A percentile compares a stretch with the other conserved stretches of the same genome.
Conservation (phyloP, 2,329 filamentous ascomycete species). For the Xylaria digitata region DNA sequence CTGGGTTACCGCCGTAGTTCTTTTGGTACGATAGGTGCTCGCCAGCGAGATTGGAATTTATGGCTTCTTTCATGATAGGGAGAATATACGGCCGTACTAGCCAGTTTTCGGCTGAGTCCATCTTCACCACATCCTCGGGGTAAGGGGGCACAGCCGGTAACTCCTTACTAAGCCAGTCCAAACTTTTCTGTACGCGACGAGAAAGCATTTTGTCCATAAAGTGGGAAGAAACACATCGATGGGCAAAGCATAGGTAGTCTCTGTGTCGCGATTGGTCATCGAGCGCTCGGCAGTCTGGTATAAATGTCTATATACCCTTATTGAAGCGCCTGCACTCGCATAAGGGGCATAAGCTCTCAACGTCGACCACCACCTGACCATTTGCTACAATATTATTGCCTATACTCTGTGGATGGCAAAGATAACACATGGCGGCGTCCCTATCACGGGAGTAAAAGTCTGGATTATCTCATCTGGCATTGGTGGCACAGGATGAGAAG, state of each 20-base stretch:
- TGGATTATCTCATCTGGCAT: conserved; percentile 4
- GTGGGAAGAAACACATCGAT: not conserved
- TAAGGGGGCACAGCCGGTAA: conserved; percentile 18
- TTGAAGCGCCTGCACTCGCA: not conserved
- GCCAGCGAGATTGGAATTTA: conserved; percentile 15
- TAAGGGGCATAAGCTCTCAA: not conserved
- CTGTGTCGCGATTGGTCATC: not conserved
- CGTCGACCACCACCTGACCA: not conserved
- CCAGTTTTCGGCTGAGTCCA: conserved; percentile 31
- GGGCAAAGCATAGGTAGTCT: not conserved
- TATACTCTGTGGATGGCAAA: not conserved
- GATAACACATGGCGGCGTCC: not conserved
- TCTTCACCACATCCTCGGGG: conserved; percentile 27
- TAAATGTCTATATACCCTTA: not conserved
- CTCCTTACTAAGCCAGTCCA: conserved; percentile 22
- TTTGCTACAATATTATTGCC: not conserved
- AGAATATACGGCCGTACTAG: conserved; percentile 25
- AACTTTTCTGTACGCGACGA: conserved; percentile 18
- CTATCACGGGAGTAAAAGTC: not conserved
- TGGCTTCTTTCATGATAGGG: conserved; percentile 27
- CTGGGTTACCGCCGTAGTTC: conserved; percentile 13
- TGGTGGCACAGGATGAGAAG: not conserved
- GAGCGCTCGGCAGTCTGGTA: not conserved
- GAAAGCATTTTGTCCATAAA: conserved; percentile 20
- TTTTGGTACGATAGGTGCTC: conserved; percentile 26